phyloP scores from a whole-genome alignment of 768 basidiomycete genomes.

The Rhodosporidiobolus sp. region DNA sequence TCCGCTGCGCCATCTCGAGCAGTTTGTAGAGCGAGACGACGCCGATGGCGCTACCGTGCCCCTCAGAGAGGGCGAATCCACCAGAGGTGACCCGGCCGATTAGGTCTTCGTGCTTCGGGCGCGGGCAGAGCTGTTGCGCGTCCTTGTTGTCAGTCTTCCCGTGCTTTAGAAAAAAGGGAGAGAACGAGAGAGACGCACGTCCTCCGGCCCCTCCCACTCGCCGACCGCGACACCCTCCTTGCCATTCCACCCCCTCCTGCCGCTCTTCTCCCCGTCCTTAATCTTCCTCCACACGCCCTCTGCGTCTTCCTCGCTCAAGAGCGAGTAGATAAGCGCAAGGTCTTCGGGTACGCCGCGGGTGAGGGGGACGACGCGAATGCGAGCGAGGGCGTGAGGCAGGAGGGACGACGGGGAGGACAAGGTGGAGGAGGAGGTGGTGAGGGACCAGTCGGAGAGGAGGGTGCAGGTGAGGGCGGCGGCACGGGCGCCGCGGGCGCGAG shows the following conservation, averaged over 20 bases:
- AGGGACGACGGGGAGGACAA: constrained; percentile 46
- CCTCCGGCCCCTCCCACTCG: constrained; percentile 34
- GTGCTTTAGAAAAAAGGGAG: neutral
- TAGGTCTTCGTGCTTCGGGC: constrained; percentile 1
- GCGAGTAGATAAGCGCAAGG: constrained; percentile 66
- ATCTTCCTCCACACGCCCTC: constrained; percentile 57
- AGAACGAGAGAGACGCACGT: constrained; percentile 14
- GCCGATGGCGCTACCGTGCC: constrained; percentile 73
- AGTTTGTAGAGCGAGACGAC: constrained; percentile 59
- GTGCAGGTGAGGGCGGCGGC: neutral
- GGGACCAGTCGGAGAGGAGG: neutral
- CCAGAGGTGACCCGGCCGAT: constrained; percentile 85
- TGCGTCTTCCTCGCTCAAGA: constrained; percentile 60
- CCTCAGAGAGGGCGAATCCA: constrained; percentile 72
- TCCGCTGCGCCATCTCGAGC: neutral
- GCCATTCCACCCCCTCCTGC: constrained; percentile 4
- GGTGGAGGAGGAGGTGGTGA: neutral
- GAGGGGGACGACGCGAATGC: constrained; percentile 62
- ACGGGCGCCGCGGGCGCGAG: neutral
- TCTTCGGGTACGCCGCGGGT: constrained; percentile 71
- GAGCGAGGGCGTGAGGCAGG: constrained; percentile 59
- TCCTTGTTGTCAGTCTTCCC: neutral
- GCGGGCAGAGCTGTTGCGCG: constrained; percentile 17
- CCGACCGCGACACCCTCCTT: constrained; percentile 43
- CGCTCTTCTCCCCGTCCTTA: constrained; percentile 48